Conservation (phyloP, 345 rosid species). For the Gossypium australe region DNA sequence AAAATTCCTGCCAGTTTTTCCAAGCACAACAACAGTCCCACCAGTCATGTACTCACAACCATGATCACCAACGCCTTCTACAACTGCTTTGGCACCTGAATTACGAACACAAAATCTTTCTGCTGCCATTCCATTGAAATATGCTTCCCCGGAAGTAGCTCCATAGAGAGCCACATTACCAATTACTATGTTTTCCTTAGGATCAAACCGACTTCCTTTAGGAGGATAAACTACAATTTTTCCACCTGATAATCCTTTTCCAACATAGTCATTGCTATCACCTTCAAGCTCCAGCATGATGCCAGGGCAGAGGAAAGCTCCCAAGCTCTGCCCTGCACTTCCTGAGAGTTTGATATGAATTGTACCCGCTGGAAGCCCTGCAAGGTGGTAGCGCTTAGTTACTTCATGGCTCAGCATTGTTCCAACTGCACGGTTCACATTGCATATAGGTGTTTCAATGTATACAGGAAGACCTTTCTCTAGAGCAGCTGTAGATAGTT, state of each 20-base stretch:
- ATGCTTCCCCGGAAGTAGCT: slow-evolving; percentile 87
- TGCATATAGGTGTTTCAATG: slow-evolving; percentile 70
- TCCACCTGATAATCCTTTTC: slow-evolving; percentile 98
- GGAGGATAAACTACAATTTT: slow-evolving; percentile 95
- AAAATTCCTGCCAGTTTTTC: slow-evolving; percentile 96
- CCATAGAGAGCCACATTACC: slow-evolving; percentile 99
- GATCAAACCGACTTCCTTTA: slow-evolving; percentile 78
- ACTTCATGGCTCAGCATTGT: slow-evolving; percentile 99
- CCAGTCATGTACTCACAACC: slow-evolving; percentile 99
- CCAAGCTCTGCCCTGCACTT: slow-evolving; percentile 99
- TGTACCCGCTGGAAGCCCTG: slow-evolving; percentile 82
- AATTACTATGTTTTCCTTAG: slow-evolving; percentile 89
- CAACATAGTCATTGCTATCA: slow-evolving; percentile 95
- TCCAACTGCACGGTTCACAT: slow-evolving; percentile 97
- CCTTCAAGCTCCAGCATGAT: slow-evolving; percentile 90
- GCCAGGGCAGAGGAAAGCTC: slow-evolving; percentile 94
- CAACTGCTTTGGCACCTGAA: slow-evolving; percentile 97
- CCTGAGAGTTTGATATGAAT: slow-evolving; percentile 82
- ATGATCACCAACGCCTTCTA: slow-evolving; percentile 99
- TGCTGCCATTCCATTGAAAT: slow-evolving; percentile 98
- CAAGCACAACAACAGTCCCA: slow-evolving; percentile 91
- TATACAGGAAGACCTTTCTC: slow-evolving; percentile 83
- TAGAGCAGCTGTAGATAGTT: slow-evolving; percentile 62
- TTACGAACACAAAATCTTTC: slow-evolving; percentile 98
- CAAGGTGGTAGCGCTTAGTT: slow-evolving; percentile 72